Evolutionary conservation across 2,329 filamentous ascomycete species (phyloP).

Genomic region (Neurospora sp.): DNA sequence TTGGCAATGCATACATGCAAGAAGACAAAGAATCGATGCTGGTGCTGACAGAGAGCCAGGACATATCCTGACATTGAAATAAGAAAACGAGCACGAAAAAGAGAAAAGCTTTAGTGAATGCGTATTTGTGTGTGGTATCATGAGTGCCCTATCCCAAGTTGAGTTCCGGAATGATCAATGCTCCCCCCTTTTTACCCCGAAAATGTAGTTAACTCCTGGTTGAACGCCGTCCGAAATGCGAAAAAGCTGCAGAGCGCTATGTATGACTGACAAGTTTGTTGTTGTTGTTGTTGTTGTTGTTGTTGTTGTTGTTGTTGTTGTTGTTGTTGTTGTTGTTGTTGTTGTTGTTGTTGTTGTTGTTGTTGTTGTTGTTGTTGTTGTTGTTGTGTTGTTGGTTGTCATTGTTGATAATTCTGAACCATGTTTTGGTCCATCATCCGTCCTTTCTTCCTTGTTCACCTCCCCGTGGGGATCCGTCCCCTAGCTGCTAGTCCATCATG

Average conservation of each 20-base stretch:
- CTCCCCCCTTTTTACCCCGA: not conserved
- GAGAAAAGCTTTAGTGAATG: not conserved
- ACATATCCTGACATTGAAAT: not conserved
- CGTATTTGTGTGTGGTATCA: not conserved
- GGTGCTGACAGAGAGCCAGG: not conserved
- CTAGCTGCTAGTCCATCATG: no score
- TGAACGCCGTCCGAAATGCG: not conserved
- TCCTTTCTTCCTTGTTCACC: not conserved
- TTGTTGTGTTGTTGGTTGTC: not conserved
- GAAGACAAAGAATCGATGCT: constrained; percentile 1
- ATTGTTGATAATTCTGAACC: not conserved
- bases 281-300: not conserved
- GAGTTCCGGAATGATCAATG: not conserved
- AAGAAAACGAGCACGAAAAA: not conserved
- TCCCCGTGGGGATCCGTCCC: not conserved
- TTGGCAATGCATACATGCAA: not conserved
- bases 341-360: not conserved
- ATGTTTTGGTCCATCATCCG: not conserved
- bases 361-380: no score
- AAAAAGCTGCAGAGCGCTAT: not conserved
- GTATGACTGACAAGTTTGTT: not conserved
- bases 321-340: no score
- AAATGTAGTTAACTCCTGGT: not conserved
- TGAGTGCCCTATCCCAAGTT: not conserved
- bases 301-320: no score